phyloP scores from a whole-genome alignment of 257 asterid genomes.

The Nicotiana benthamiana region DNA sequence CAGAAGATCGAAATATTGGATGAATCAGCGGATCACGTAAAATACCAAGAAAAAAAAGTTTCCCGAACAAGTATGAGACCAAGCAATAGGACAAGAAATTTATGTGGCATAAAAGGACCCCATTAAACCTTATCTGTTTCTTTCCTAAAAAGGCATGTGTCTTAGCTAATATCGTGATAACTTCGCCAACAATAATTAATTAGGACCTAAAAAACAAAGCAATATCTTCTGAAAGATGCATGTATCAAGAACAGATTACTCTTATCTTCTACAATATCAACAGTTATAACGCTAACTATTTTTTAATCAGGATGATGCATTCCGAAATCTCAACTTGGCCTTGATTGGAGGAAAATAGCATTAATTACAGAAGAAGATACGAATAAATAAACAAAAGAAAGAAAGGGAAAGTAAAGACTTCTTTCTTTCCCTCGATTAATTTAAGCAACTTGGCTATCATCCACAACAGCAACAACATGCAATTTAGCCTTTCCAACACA shows the following conservation, averaged over 20 bases:
- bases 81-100: not conserved
- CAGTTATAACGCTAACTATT: not conserved
- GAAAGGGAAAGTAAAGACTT: slow-evolving; percentile 14
- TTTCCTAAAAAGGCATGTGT: not conserved
- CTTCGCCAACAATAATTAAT: not conserved
- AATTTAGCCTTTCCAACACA: slow-evolving; percentile 27
- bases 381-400: not conserved
- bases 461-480: slow-evolving; percentile 32
- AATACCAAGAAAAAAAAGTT: not conserved
- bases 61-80: not conserved
- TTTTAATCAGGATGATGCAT: not conserved
- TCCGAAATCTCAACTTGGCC: not conserved
- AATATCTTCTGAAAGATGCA: slow-evolving; percentile 14
- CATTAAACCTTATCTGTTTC: not conserved
- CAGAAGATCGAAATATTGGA: not conserved
- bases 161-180: not conserved
- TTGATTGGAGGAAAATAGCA: not conserved
- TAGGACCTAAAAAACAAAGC: not conserved
- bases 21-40: not conserved
- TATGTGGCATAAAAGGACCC: not conserved
- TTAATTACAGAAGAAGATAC: not conserved
- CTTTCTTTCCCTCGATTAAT: slow-evolving; percentile 18
- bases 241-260: slow-evolving; percentile 9
- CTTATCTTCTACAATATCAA: not conserved
- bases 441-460: slow-evolving; percentile 30